Conservation (phyloP, 1,284 basidiomycete species). For the Tetrapyrgos nigripes region DNA sequence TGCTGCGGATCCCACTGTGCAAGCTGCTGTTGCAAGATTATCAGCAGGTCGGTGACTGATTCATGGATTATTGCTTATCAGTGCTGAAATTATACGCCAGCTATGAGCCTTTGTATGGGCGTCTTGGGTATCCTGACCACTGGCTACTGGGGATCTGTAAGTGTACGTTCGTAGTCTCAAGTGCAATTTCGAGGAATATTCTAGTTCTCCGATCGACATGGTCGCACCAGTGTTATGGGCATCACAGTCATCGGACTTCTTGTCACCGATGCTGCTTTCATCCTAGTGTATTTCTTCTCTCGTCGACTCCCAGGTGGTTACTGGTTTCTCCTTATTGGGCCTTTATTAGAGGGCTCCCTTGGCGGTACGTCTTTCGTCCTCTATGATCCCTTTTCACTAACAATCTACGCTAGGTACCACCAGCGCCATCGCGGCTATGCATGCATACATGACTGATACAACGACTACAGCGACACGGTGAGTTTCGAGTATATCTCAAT, state of each 20-base stretch:
- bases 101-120: constrained; percentile 74
- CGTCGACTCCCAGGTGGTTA: constrained; percentile 78
- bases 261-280: constrained; percentile 69
- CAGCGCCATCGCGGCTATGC: constrained; percentile 54
- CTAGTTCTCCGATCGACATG: constrained; percentile 81
- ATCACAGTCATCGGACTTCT: constrained; percentile 70
- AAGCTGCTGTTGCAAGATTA: constrained; percentile 73
- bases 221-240: constrained; percentile 73
- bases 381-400: constrained; percentile 1
- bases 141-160: constrained; percentile 84
- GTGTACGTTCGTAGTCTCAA: constrained; percentile 27
- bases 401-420: constrained; percentile 48
- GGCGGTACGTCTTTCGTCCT: constrained; percentile 60
- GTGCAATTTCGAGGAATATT: background rate
- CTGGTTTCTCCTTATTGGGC: constrained; percentile 81
- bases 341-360: constrained; percentile 75
- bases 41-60: constrained; percentile 57
- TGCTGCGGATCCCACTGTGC: constrained; percentile 74
- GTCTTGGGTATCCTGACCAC: constrained; percentile 77
- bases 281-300: constrained; percentile 68
- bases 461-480: constrained; percentile 56
- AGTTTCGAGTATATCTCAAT: constrained; percentile 6
- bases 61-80: background rate
- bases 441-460: constrained; percentile 72
- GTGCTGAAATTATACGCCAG: constrained; percentile 33